Conservation (phyloP, 2,329 filamentous ascomycete species). For the Camillea tinctor region DNA sequence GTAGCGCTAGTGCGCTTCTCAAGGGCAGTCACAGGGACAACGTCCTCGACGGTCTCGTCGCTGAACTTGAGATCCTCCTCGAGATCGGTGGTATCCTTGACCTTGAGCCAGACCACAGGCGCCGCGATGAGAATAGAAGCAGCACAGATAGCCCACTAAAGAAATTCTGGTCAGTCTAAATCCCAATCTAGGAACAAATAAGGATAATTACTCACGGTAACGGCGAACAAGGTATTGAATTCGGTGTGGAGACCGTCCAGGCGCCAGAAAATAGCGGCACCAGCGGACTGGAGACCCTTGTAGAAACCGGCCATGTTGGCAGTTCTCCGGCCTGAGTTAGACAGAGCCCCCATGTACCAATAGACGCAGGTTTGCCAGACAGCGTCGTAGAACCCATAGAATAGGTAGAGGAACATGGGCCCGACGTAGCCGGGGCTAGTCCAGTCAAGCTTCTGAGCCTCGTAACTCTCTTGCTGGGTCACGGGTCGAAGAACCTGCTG, state of each 20-base stretch:
- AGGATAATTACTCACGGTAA: constrained; percentile 39
- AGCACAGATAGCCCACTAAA: constrained; percentile 72
- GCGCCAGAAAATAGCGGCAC: constrained; percentile 72
- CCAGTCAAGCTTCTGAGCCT: constrained; percentile 49
- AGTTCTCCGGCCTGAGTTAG: constrained; percentile 87
- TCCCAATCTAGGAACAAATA: background rate
- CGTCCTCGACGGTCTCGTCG: constrained; percentile 77
- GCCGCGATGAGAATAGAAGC: constrained; percentile 74
- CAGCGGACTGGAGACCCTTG: constrained; percentile 84
- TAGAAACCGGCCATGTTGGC: constrained; percentile 92
- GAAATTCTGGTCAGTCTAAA: constrained; percentile 3
- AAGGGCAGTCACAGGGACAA: constrained; percentile 40
- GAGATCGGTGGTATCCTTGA: constrained; percentile 76
- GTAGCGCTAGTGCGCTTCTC: constrained; percentile 22
- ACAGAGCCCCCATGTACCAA: constrained; percentile 93
- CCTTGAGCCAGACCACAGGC: constrained; percentile 75
- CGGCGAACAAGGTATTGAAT: constrained; percentile 70
- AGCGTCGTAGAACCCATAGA: constrained; percentile 58
- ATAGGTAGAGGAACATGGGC: constrained; percentile 71
- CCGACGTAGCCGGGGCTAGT: constrained; percentile 59
- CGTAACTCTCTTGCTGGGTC: constrained; percentile 13
- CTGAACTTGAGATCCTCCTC: constrained; percentile 83
- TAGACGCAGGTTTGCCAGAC: constrained; percentile 89
- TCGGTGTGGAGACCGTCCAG: constrained; percentile 62
- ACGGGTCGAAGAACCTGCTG: constrained; percentile 46